Evolutionary conservation across 495 filamentous ascomycete species (phyloP), one percentile per base, ranked within the genome.

Genomic region (Xylaria nigripes): DNA sequence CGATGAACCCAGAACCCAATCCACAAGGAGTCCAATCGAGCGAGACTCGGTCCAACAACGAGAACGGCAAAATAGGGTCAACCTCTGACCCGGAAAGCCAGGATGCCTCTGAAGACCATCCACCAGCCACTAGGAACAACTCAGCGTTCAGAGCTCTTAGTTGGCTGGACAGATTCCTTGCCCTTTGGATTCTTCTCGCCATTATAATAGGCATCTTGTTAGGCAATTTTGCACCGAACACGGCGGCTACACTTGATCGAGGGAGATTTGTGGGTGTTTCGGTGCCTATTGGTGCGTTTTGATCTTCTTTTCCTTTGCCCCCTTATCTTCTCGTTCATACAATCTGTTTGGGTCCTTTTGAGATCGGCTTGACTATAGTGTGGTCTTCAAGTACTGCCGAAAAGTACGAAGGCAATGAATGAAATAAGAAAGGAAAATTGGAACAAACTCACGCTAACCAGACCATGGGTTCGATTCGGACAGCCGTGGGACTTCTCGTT

Each of bases 121-220:
- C 38, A 2, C 8, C 53, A 12, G 46, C 13, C 16, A 7, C 18
- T 13, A 19, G 27, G 36, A 44, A 38, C 16, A n/a, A 18, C 13
- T 76, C 74, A 1, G 62, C 61, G 6, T 74, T 78, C 64, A 74
- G 70, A 48, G 43, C 76, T 48, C 76, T 93, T 10, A 81, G 79
- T 5, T 77, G 77, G 48, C 78, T 92, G 9, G 86, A 92, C 64
- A 79, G 84, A 12, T 86, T 87, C 67, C 83, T 92, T 1, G 88
- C 84, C 1, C 9, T 90, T 6, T 93, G 90, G 89, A 93, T 94
- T 63, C 78, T 95, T 36, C 81, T 93, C 6, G 87, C 87, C 23
- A 94, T 95, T 85, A 76, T 77, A 0, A 68, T 90, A 34, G 90
- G 89, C 15, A 84, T 93, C 53, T 74, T 91, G 6, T 70, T 94